Percentiles rank a stretch among this genome's conserved stretches.
Conservation (phyloP, 1,284 basidiomycete genomes). For the Rhodotorula sp. region DNA sequence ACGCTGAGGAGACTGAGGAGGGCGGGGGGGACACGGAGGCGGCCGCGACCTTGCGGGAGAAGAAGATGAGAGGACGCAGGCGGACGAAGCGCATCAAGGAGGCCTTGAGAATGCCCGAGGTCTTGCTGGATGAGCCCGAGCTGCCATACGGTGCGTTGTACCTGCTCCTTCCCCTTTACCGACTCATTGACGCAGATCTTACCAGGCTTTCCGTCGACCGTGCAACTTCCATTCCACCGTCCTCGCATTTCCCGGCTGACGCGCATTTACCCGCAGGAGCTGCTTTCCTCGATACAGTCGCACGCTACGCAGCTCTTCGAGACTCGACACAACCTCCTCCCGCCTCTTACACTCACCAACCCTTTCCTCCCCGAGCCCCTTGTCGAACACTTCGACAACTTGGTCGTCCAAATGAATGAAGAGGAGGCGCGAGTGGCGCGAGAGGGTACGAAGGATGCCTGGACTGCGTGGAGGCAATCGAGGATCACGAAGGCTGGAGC, state of each 20-base stretch:
- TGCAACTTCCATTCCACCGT: not conserved
- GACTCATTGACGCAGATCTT: not conserved
- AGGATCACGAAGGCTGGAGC: not conserved
- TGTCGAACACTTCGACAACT: constrained; percentile 13
- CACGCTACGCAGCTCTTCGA: constrained; percentile 14
- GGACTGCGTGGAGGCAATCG: not conserved
- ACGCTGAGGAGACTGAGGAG: not conserved
- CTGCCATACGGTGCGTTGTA: not conserved
- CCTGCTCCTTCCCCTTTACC: not conserved
- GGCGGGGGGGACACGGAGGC: not conserved
- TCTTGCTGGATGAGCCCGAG: not conserved
- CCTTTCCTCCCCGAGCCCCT: constrained; percentile 17
- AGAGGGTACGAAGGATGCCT: not conserved
- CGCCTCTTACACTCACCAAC: constrained; percentile 13
- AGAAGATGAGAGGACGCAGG: not conserved
- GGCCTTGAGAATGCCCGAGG: constrained; percentile 1
- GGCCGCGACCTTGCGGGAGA: not conserved
- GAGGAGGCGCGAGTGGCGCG: constrained; percentile 12
- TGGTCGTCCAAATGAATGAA: not conserved
- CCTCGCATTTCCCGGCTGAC: not conserved
- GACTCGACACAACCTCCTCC: constrained; percentile 14
- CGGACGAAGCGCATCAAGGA: not conserved
- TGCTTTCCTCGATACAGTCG: constrained; percentile 24
- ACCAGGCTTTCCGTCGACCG: constrained; percentile 23
- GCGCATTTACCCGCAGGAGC: constrained; percentile 9